A percentile compares a stretch with the other conserved stretches of the same genome.
Evolutionary conservation across 139 green algal species (phyloP).

Genomic region (Pedinophyceae sp.): DNA sequence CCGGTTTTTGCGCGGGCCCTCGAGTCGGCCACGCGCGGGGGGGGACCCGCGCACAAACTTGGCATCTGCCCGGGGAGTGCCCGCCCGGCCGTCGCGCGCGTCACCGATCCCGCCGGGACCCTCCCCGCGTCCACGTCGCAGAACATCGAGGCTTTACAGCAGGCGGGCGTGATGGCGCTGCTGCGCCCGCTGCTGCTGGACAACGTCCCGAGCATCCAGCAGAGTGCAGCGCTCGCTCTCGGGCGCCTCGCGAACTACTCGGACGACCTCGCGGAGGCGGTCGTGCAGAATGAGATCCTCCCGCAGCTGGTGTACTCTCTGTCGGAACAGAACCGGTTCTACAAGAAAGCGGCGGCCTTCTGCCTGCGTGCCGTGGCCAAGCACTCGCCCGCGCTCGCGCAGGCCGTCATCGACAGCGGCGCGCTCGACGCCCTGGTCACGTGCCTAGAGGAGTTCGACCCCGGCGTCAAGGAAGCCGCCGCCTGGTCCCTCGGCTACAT

Average conservation of each 20-base stretch:
- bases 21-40: too few species aligned
- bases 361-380: slow-evolving; percentile 67
- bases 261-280: slow-evolving; percentile 65
- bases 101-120: too few species aligned
- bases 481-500: slow-evolving; percentile 72
- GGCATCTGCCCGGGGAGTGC: too few species aligned
- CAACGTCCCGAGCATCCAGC: slow-evolving; percentile 76
- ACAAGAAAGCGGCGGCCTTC: slow-evolving; percentile 70
- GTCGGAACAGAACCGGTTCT: slow-evolving; percentile 58
- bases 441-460: slow-evolving; percentile 81
- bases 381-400: slow-evolving; percentile 61
- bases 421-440: slow-evolving; percentile 56
- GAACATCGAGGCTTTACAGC: slow-evolving; percentile 70
- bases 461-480: slow-evolving; percentile 66
- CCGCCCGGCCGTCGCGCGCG: too few species aligned
- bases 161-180: slow-evolving; percentile 61
- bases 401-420: slow-evolving; percentile 60
- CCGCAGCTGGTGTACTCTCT: slow-evolving; percentile 45
- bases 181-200: slow-evolving; percentile 65
- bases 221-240: slow-evolving; percentile 64
- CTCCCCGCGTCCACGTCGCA: too few species aligned
- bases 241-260: slow-evolving; percentile 65
- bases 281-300: slow-evolving; percentile 73
- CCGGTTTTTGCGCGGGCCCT: too few species aligned
- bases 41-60: too few species aligned